phyloP scores from a whole-genome alignment of 257 asterid species.

The Solanum chaucha region DNA sequence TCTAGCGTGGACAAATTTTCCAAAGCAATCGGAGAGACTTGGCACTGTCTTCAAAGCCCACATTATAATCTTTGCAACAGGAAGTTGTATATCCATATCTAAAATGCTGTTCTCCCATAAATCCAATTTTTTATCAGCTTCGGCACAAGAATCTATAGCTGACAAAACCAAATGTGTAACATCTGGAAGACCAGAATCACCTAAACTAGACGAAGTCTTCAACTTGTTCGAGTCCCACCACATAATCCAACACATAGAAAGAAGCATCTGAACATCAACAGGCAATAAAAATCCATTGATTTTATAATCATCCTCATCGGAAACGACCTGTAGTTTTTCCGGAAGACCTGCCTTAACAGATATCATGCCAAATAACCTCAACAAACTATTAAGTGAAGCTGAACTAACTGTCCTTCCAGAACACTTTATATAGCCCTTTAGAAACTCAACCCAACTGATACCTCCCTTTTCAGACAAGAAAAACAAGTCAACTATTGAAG shows the following conservation, averaged over 20 bases:
- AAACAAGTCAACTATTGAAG: conserved; percentile 59
- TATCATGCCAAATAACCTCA: conserved; percentile 34
- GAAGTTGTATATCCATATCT: conserved; percentile 48
- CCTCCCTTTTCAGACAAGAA: conserved; percentile 56
- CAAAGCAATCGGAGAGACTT: conserved; percentile 64
- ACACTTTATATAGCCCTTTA: conserved; percentile 65
- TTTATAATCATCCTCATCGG: conserved; percentile 51
- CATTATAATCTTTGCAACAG: conserved; percentile 42
- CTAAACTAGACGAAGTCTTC: conserved; percentile 10
- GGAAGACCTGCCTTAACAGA: conserved; percentile 63
- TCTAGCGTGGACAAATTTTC: conserved; percentile 57
- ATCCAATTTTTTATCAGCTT: conserved; percentile 29
- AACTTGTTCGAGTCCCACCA: conserved; percentile 53
- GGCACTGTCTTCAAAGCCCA: conserved; percentile 82
- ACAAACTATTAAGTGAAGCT: conserved; percentile 39
- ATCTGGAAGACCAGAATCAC: conserved; percentile 49
- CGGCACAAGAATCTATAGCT: conserved; percentile 44
- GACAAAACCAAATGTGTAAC: conserved; percentile 61
- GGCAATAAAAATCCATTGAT: conserved; percentile 49
- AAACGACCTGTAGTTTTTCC: conserved; percentile 45
- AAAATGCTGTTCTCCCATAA: conserved; percentile 39
- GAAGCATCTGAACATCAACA: conserved; percentile 37
- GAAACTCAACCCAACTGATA: conserved; percentile 66
- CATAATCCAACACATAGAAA: conserved; percentile 59
- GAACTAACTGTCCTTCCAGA: conserved; percentile 66